Evolutionary conservation across 495 filamentous ascomycete genomes (phyloP).

Genomic region (Trichoderma asperelloides): DNA sequence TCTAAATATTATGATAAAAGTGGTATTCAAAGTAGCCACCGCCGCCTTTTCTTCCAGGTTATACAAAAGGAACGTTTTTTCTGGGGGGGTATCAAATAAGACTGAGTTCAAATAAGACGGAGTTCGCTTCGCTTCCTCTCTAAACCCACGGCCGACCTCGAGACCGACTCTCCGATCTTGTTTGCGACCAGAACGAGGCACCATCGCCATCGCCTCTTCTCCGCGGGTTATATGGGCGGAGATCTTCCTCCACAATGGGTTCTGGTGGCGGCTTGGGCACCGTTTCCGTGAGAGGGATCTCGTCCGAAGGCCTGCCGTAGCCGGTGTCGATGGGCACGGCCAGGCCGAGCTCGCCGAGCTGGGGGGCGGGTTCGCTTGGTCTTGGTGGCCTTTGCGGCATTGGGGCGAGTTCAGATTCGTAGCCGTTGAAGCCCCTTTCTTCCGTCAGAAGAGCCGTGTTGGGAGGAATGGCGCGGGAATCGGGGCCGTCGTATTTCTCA

Average conservation of each 20-base stretch:
- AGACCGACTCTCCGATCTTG: neutral
- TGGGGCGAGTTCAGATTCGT: neutral
- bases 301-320: neutral
- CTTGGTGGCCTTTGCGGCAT: neutral
- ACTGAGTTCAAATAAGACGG: neutral
- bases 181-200: neutral
- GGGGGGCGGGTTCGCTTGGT: neutral
- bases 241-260: neutral
- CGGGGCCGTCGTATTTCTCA: neutral
- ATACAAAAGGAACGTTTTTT: neutral
- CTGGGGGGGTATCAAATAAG: neutral
- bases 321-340: neutral
- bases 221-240: neutral
- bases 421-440: neutral
- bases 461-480: neutral
- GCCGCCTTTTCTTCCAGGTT: neutral
- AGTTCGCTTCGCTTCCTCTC: neutral
- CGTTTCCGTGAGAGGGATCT: neutral
- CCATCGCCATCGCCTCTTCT: neutral
- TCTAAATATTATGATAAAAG: neutral
- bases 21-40: neutral
- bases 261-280: neutral
- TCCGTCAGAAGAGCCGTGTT: neutral
- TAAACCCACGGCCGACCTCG: neutral
- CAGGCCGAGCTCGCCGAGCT: conserved; percentile 1